phyloP scores from a whole-genome alignment of 2,329 filamentous ascomycete genomes.

The Fusarium subglutinans region DNA sequence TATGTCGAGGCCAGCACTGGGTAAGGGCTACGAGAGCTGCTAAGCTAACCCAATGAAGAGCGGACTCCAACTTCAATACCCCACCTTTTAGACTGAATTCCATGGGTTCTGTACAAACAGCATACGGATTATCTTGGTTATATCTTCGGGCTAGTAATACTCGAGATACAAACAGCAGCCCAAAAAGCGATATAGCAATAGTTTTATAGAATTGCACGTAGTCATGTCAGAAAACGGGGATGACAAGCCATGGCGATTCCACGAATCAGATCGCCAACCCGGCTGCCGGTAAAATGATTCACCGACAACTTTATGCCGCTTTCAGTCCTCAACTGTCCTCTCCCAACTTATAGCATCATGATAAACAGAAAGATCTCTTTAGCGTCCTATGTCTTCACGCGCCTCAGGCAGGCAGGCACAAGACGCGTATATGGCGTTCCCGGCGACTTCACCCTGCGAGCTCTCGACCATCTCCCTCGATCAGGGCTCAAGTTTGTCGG shows the following conservation, averaged over 20 bases:
- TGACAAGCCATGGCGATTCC: not conserved
- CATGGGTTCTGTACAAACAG: not conserved
- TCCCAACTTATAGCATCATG: not conserved
- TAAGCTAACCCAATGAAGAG: not conserved
- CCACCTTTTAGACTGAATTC: not conserved
- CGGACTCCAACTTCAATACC: not conserved
- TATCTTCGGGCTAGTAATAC: accelerated
- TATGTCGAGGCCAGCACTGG: not conserved
- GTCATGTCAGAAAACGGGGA: not conserved
- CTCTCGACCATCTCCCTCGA: not conserved
- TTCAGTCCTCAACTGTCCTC: not conserved
- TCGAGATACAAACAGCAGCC: accelerated
- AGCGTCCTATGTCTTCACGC: conserved; percentile 2
- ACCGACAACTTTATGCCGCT: not conserved
- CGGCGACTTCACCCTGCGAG: conserved; percentile 14
- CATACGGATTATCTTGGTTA: not conserved
- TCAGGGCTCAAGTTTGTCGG: conserved; percentile 9
- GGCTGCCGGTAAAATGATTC: not conserved
- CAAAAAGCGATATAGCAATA: not conserved
- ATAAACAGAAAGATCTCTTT: not conserved
- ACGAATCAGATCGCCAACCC: not conserved
- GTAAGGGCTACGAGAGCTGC: not conserved
- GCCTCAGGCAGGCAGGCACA: not conserved
- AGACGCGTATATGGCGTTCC: conserved; percentile 15
- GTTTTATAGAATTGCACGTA: too few relatives aligned